phyloP scores from a whole-genome alignment of 768 basidiomycete species.

The Goffeauzyma gilvescens region DNA sequence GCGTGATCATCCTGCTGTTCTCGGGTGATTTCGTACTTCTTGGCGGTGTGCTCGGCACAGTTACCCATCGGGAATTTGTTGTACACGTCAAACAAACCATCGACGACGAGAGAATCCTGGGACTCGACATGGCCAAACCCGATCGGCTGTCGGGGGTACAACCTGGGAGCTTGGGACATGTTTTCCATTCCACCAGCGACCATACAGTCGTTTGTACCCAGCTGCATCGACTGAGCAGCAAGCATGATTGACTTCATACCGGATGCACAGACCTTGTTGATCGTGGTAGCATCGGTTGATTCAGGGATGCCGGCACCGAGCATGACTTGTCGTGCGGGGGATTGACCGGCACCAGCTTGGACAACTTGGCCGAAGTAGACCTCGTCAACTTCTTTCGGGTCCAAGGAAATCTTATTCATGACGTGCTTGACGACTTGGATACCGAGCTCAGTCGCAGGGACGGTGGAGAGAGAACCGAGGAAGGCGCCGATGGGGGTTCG shows the following conservation, averaged over 20 bases:
- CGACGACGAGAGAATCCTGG: constrained; percentile 68
- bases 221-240: constrained; percentile 71
- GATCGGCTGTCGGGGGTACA: constrained; percentile 32
- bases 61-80: constrained; percentile 97
- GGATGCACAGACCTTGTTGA: constrained; percentile 99
- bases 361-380: constrained; percentile 95
- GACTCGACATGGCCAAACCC: constrained; percentile 74
- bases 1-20: constrained; percentile 78
- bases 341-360: constrained; percentile 91
- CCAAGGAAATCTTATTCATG: constrained; percentile 56
- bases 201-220: constrained; percentile 67
- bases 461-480: constrained; percentile 67
- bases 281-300: constrained; percentile 84
- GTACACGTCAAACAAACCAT: constrained; percentile 93
- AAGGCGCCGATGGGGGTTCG: constrained; percentile 88
- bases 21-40: constrained; percentile 62
- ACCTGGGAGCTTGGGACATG: constrained; percentile 94
- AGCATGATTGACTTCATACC: constrained; percentile 92
- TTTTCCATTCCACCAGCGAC: constrained; percentile 97
- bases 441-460: constrained; percentile 84
- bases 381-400: constrained; percentile 73
- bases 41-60: constrained; percentile 74
- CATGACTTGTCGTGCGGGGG: constrained; percentile 95
- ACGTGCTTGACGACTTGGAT: constrained; percentile 75
- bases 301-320: constrained; percentile 64